A percentile compares a stretch with the other conserved stretches of the same genome.
phyloP scores from a whole-genome alignment of 169 alveolate genomes.

The Plasmodium falciparum region DNA sequence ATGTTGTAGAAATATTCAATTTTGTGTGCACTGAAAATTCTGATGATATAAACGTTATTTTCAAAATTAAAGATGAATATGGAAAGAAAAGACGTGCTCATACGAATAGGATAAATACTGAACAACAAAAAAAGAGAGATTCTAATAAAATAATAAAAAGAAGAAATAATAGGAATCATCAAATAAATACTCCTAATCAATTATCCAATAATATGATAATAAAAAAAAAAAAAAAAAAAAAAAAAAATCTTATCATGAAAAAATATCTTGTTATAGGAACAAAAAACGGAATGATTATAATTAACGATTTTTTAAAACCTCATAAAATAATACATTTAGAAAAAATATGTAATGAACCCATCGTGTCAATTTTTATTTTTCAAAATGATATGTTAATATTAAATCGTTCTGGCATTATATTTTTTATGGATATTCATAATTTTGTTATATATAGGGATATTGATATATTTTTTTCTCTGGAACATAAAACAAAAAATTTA shows the following conservation, averaged over 20 bases:
- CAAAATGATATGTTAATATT: conserved; percentile 31
- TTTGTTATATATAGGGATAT: conserved; percentile 7
- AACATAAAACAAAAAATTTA: not conserved
- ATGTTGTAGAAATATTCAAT: conserved; percentile 27
- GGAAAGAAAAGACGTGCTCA: too few species aligned
- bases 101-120: too few species aligned
- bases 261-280: conserved; percentile 41
- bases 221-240: conserved; percentile 10
- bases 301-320: conserved; percentile 36
- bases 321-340: conserved; percentile 42
- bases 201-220: not conserved
- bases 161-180: not conserved
- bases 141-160: conserved; percentile 9
- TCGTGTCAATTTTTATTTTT: conserved; percentile 51
- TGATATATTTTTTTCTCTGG: not conserved
- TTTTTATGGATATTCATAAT: conserved; percentile 32
- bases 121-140: not conserved
- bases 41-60: conserved; percentile 18
- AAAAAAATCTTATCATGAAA: not conserved
- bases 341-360: conserved; percentile 19
- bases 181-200: not conserved
- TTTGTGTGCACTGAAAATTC: conserved; percentile 6
- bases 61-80: not conserved
- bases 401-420: conserved; percentile 27
- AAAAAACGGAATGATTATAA: conserved; percentile 28